Evolutionary conservation across 768 basidiomycete genomes (phyloP), one percentile per base, ranked within the genome.

Genomic region (Kwoniella europaea): DNA sequence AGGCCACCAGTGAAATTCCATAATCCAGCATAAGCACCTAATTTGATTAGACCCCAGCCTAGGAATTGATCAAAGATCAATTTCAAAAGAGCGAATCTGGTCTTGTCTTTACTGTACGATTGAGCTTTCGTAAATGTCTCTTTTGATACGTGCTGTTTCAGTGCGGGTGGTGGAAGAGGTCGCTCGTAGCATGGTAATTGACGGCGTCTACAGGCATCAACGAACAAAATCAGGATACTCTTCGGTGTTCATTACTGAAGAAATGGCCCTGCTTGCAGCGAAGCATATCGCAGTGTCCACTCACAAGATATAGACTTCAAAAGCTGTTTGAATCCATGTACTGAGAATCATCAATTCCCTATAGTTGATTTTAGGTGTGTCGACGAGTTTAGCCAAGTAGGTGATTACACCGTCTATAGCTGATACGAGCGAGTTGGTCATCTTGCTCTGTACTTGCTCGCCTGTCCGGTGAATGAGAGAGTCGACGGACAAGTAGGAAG

Each of bases 91-190:
- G 90, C 88, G 82, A 91, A 95, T 77, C 88, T 88, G 12, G 94
- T 92, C 85, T 97, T 97, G 87, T 94, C 92, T 62, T 88, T 89
- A 20, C 94, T 93, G 85, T 99, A 99, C 53, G 87, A 85, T 82
- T 99, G 96, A 0, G 93, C 94, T 78, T 97, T 97, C 71, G 89
- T 86, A 83, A 95, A 96, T 15, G 89, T 89, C 2, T 90, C 88
- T 10, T 84, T 80, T 16, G 87, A 86, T 76, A 95, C 90, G 80
- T 93, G 90, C 1, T 83, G 83, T 3, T 88, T 89, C 3, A 97
- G 88, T 3, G 88, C 89, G 2, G 87, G 79, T 1, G 93, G 93
- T 0, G 92, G 94, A 46, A 87, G 86, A 0, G 86, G 87, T 77
- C 90, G 93, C 9, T 89, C 90, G 81, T 94, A 95, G 57, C 92